Conservation (phyloP, 768 basidiomycete species). For the Clavaria fumosa region DNA sequence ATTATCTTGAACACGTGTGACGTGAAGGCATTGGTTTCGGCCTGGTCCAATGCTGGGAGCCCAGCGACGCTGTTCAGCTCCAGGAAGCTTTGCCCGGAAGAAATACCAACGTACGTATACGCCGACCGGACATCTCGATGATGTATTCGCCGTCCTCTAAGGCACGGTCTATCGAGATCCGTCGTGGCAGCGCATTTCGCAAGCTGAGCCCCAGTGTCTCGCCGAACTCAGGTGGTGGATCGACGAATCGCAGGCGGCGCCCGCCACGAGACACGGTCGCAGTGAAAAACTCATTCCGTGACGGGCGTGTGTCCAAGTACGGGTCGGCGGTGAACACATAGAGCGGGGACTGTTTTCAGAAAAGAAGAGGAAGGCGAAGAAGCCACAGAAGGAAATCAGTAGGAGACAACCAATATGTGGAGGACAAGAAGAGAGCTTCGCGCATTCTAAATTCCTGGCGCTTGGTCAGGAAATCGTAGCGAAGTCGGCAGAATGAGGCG, state of each 20-base stretch:
- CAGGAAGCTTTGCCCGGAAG: too few species aligned
- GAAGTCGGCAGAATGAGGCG: slow-evolving; percentile 7
- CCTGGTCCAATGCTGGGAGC: too few species aligned
- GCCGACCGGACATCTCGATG: too few species aligned
- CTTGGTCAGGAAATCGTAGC: too few species aligned
- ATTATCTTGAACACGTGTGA: slow-evolving; percentile 51
- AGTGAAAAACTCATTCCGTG: slow-evolving; percentile 44
- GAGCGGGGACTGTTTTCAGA: slow-evolving; percentile 33
- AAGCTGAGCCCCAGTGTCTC: slow-evolving; percentile 26
- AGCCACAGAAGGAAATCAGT: too few species aligned
- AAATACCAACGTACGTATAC: too few species aligned
- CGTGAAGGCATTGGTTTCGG: slow-evolving; percentile 38
- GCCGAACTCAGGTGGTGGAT: slow-evolving; percentile 29
- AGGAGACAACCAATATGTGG: too few species aligned
- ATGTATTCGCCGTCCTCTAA: slow-evolving; percentile 37
- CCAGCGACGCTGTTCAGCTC: slow-evolving; percentile 11
- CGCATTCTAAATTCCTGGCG: too few species aligned
- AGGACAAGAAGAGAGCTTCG: too few species aligned
- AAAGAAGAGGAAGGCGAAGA: too few species aligned
- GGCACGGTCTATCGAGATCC: slow-evolving; percentile 23
- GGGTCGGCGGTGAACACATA: slow-evolving; percentile 35
- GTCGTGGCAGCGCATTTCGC: slow-evolving; percentile 22
- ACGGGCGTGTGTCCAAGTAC: too few species aligned
- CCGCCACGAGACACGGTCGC: slow-evolving; percentile 50
- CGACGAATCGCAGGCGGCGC: slow-evolving; percentile 33